Percentiles rank a stretch among this genome's conserved stretches.
Conservation (phyloP, 192 early-diverging fungal genomes). For the Spinellus fusiger region DNA sequence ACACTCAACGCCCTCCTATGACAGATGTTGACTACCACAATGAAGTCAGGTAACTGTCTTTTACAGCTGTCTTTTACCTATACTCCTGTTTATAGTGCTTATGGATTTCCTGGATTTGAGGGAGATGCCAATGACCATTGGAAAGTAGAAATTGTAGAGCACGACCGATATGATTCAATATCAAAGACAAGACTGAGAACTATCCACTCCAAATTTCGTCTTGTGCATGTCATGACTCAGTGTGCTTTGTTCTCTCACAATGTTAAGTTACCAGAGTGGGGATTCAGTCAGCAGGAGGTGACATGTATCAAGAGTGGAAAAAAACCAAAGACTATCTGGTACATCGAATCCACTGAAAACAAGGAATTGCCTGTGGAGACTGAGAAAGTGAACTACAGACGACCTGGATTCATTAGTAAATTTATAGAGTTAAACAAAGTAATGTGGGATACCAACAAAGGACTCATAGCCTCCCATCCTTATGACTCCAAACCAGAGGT, state of each 20-base stretch:
- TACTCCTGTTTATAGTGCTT: constrained; percentile 34
- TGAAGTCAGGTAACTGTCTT: constrained; percentile 49
- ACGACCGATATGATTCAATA: constrained; percentile 46
- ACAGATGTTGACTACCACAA: constrained; percentile 72
- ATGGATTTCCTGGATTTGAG: constrained; percentile 62
- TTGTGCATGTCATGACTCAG: constrained; percentile 68
- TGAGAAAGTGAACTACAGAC: constrained; percentile 55
- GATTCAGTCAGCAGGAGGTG: constrained; percentile 87
- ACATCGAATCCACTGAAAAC: constrained; percentile 64
- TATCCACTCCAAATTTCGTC: constrained; percentile 65
- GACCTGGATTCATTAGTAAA: constrained; percentile 77
- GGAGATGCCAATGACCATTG: constrained; percentile 95
- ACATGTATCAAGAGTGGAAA: constrained; percentile 89
- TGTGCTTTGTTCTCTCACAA: constrained; percentile 86
- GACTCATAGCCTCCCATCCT: constrained; percentile 87
- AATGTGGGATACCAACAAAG: constrained; percentile 92
- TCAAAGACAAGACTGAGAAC: constrained; percentile 57
- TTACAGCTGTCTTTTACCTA: not conserved
- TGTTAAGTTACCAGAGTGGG: constrained; percentile 88
- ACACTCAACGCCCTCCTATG: constrained; percentile 62
- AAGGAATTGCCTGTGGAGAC: constrained; percentile 52
- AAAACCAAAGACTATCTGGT: constrained; percentile 70
- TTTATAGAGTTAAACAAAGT: constrained; percentile 85
- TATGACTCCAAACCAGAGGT: constrained; percentile 86
- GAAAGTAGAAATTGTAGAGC: constrained; percentile 74